Evolutionary conservation across 2,329 filamentous ascomycete species (phyloP), one percentile per base, ranked within the genome.

Genomic region (Apiospora kogelbergensis): DNA sequence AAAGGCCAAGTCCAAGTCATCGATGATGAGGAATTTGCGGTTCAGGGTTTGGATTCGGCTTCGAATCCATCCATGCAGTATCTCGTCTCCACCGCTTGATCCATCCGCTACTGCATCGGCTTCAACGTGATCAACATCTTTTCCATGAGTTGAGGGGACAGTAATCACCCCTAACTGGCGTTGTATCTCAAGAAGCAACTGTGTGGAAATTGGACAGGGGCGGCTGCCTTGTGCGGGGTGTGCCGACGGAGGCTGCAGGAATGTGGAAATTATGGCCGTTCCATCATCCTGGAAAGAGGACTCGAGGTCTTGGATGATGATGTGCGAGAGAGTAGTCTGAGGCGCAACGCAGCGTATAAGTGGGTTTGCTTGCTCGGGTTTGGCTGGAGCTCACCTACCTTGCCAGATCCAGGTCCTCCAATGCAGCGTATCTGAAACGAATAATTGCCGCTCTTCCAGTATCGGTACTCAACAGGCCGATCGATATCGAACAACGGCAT

Each of bases 371-470:
- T 37, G 17, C 30, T 37, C 37, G 3, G 26, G 4, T 37, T 20
- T 30, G 53, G 48, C 3, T 1, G 15, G 7, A 33, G 26, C 4
- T 24, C 24, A 33, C 26, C 26, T 64, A 42, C 63, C 63, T 64
- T 64, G 63, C 63, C 63, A 7, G 63, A 64, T 9, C 63, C 63
- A 30, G 63, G 63, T 3, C 63, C 63, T 9, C 63, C 63, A 42
- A 64, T 44, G 17, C 63, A 64, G 24, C 63, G 15, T 6, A 64
- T 20, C 37, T 64, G 63, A 13, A 40, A 64, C 5, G 63, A 41
- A n/a, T 15, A 40, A 20, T 42, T 37, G 37, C 42, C 63, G 2
- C 63, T 24, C 63, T 64, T 41, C 63, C 63, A 64, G 24, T 42
- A n/a, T 13, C 11, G 11, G 24, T 64, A 64, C 53, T 33, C 53